A percentile compares a stretch with the other conserved stretches of the same genome.
Conservation (phyloP, 345 rosid genomes). For the Syzygium grande region DNA sequence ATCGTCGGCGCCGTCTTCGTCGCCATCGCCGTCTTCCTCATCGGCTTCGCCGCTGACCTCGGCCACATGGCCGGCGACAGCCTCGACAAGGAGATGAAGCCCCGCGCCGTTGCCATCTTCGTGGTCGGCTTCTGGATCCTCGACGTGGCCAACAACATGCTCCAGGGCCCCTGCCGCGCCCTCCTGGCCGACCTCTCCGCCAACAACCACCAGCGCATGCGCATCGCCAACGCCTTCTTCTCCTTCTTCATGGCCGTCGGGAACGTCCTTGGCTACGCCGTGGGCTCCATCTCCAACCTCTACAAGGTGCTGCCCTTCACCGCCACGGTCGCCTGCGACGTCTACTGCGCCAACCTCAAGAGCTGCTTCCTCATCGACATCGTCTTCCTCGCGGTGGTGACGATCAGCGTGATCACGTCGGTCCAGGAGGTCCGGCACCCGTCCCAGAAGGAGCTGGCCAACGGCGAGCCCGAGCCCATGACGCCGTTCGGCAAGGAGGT, state of each 20-base stretch:
- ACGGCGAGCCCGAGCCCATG: background rate
- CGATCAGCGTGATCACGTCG: conserved; percentile 25
- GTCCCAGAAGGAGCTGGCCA: conserved; percentile 1
- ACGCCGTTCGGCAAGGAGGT: conserved; percentile 28
- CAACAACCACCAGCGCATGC: conserved; percentile 33
- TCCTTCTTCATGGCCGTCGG: conserved; percentile 96
- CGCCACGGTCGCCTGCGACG: conserved; percentile 53
- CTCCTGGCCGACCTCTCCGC: conserved; percentile 77
- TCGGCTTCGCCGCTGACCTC: conserved; percentile 77
- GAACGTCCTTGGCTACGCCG: conserved; percentile 71
- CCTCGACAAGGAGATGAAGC: conserved; percentile 16
- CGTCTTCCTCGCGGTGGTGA: conserved; percentile 31
- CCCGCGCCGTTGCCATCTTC: conserved; percentile 61
- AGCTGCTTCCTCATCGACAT: conserved; percentile 68
- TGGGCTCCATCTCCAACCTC: conserved; percentile 54
- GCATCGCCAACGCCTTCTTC: conserved; percentile 52
- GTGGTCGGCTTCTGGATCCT: conserved; percentile 83
- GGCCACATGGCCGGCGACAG: conserved; percentile 57
- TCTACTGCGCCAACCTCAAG: conserved; percentile 85
- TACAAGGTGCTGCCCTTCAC: conserved; percentile 61
- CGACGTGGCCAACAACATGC: conserved; percentile 83
- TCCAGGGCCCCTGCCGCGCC: conserved; percentile 84
- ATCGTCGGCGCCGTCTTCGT: conserved; percentile 46
- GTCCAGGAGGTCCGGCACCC: conserved; percentile 30
- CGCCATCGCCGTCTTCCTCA: conserved; percentile 52